Percentiles rank a stretch among this genome's conserved stretches.
phyloP scores from a whole-genome alignment of 73 alveolate genomes.

The Symbiodinium pilosum region DNA sequence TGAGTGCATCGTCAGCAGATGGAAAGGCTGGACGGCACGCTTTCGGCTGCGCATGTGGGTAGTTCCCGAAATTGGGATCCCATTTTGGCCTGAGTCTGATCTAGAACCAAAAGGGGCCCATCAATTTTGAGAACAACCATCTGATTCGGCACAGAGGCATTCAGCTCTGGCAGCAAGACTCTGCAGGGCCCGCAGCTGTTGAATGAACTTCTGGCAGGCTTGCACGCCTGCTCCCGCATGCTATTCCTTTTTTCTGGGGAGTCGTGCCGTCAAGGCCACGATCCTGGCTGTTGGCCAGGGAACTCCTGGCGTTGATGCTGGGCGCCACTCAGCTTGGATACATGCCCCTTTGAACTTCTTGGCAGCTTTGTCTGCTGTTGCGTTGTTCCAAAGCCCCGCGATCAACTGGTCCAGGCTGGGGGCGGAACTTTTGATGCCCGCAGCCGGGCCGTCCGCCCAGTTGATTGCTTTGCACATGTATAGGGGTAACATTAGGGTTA shows the following conservation, averaged over 20 bases:
- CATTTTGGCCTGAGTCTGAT: no score
- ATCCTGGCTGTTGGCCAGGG: constrained; percentile 39
- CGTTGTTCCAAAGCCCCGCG: no score
- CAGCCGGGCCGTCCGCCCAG: constrained; percentile 12
- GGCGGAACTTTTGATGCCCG: constrained; percentile 87
- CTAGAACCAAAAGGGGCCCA: no score
- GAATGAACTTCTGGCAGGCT: not conserved
- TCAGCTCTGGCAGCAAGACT: not conserved
- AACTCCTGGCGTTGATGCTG: constrained; percentile 31
- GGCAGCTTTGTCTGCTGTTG: not conserved
- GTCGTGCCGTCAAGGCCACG: constrained; percentile 9
- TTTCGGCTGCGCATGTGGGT: no score
- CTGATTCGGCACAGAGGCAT: not conserved
- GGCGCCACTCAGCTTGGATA: not conserved
- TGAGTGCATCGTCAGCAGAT: not conserved
- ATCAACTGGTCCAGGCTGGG: constrained; percentile 56
- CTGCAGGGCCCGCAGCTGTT: not conserved
- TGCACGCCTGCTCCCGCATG: not conserved
- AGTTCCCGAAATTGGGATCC: no score
- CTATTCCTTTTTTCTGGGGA: no score
- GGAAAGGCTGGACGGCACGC: not conserved
- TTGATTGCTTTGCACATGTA: not conserved
- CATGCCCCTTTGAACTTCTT: not conserved
- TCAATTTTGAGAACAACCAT: no score
- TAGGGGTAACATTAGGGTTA: no score